Evolutionary conservation across 768 basidiomycete species (phyloP), one percentile per base, ranked within the genome.

Genomic region (Filobasidium wieringae): DNA sequence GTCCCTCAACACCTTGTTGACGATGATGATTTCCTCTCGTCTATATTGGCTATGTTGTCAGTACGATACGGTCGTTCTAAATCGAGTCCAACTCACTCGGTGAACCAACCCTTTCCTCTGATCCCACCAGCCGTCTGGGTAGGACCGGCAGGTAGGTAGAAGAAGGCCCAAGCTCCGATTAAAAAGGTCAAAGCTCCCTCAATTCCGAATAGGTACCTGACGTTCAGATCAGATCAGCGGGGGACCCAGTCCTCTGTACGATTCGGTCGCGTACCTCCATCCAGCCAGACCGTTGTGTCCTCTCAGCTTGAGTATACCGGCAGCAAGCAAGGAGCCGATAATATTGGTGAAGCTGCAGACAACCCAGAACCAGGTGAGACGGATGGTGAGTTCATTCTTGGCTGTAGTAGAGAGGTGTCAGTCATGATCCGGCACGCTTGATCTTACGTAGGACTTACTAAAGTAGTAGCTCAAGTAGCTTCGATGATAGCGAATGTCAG

Each of bases 121-220:
- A 76, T 80, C 78, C 80, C 80, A 0, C 78, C 73, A 55, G 78
- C 82, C 0, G 83, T 84, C 68, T 84, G 81, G 0, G 83, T 84
- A 0, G 84, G 83, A 12, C 80, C 78, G 14, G 83, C 75, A 2
- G 83, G 82, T 77, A 84, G 79, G 63, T 81, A 74, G 63, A 79
- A 77, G 74, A 79, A 82, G 0, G 82, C 78, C 5, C 73, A 61
- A 24, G 81, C 9, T 1, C 81, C 83, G 58, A 82, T 74, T 5
- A 68, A n/a, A 12, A 81, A 70, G 0, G 82, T 82, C 9, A 80
- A 40, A 26, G 75, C 64, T 9, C 80, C 82, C 68, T 66, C 65
- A 12, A 66, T 51, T 33, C 58, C 1, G 40, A 68, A 68, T 7
- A 68, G 51, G 43, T 45, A 56, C n/a, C 55, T 43, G 36, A n/a